phyloP scores from a whole-genome alignment of 2,329 filamentous ascomycete species.

The Chrysoporthe puriensis region DNA sequence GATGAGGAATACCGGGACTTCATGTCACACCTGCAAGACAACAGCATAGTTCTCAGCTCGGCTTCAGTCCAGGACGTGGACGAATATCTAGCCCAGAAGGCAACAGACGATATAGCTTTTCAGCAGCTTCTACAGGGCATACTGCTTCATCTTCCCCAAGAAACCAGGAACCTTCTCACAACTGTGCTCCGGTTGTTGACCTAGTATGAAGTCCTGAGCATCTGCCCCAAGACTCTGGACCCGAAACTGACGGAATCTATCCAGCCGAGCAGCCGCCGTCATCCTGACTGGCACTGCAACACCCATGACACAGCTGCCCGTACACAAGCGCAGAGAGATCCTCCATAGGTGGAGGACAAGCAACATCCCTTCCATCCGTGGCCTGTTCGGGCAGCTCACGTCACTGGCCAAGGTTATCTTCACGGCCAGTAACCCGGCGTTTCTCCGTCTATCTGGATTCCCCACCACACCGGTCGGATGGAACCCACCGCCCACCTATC shows the following conservation, averaged over 20 bases:
- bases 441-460: conserved; percentile 48
- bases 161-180: conserved; percentile 24
- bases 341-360: conserved; percentile 52
- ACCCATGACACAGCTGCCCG: conserved; percentile 22
- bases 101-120: conserved; percentile 31
- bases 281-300: conserved; percentile 25
- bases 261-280: conserved; percentile 20
- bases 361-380: conserved; percentile 49
- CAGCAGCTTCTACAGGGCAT: conserved; percentile 30
- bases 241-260: neutral
- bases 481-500: conserved; percentile 21
- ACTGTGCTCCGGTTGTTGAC: conserved; percentile 30
- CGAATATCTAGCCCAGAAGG: conserved; percentile 33
- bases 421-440: conserved; percentile 49
- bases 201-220: conserved; percentile 8
- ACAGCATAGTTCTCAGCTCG: conserved; percentile 19
- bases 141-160: conserved; percentile 30
- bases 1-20: conserved; percentile 27
- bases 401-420: conserved; percentile 48
- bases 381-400: conserved; percentile 48
- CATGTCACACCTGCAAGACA: conserved; percentile 14
- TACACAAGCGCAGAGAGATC: conserved; percentile 34
- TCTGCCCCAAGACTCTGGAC: neutral
- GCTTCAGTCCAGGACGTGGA: conserved; percentile 25
- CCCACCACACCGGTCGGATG: conserved; percentile 31